Conservation (phyloP, 2,329 filamentous ascomycete species). For the Talaromyces sp. region DNA sequence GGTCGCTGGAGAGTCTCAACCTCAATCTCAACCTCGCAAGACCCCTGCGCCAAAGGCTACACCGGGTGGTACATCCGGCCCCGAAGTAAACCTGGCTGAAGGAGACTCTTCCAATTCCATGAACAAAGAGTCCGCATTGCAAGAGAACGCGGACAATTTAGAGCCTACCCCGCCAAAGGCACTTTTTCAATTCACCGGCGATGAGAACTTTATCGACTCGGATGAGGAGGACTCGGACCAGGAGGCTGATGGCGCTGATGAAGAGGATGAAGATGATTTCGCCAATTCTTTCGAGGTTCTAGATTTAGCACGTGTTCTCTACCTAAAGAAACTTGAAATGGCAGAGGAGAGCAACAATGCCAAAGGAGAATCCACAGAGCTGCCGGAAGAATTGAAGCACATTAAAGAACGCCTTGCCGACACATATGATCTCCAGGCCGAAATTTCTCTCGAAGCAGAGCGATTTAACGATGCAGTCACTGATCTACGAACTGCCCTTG, state of each 20-base stretch:
- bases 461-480: slow-evolving; percentile 85
- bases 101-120: slow-evolving; percentile 29
- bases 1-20: slow-evolving; percentile 63
- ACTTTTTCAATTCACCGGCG: slow-evolving; percentile 88
- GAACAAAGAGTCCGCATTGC: slow-evolving; percentile 17
- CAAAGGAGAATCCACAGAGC: slow-evolving; percentile 52
- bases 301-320: slow-evolving; percentile 63
- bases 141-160: slow-evolving; percentile 15
- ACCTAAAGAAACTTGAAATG: slow-evolving; percentile 58
- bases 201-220: slow-evolving; percentile 87
- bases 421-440: slow-evolving; percentile 88
- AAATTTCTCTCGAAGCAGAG: slow-evolving; percentile 97
- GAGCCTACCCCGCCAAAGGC: slow-evolving; percentile 53
- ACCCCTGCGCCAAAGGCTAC: slow-evolving; percentile 44
- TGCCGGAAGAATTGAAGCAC: slow-evolving; percentile 53
- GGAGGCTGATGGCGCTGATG: slow-evolving; percentile 39
- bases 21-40: slow-evolving; percentile 57
- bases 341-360: slow-evolving; percentile 46
- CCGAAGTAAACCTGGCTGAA: slow-evolving; percentile 27
- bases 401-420: slow-evolving; percentile 87
- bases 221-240: slow-evolving; percentile 59
- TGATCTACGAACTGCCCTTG: slow-evolving; percentile 77
- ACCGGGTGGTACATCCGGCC: slow-evolving; percentile 26
- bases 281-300: slow-evolving; percentile 66
- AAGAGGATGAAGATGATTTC: slow-evolving; percentile 67